Percentiles rank a stretch among this genome's conserved stretches.
Evolutionary conservation across 139 green algal genomes (phyloP).

Genomic region (Chlorella sp.): DNA sequence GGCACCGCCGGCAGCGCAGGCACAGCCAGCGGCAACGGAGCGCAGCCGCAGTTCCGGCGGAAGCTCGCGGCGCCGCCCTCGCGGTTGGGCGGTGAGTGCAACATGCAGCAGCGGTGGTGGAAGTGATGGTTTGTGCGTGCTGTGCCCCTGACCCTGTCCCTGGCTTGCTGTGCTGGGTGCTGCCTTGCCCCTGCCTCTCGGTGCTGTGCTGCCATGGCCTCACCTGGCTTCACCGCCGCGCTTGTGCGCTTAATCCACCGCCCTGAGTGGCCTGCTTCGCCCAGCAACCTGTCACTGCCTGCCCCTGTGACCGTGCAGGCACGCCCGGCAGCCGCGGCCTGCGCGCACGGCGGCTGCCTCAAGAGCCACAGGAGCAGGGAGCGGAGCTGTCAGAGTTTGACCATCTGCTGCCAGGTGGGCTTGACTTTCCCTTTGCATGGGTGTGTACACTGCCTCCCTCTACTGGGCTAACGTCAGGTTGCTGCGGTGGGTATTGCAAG

Average conservation of each 20-base stretch:
- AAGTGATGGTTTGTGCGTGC: too few relatives aligned
- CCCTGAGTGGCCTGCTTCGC: background rate
- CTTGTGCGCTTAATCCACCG: background rate
- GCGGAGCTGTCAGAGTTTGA: slow-evolving; percentile 31
- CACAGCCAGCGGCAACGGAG: background rate
- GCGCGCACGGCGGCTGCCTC: slow-evolving; percentile 19
- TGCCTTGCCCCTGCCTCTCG: too few relatives aligned
- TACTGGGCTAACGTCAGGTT: background rate
- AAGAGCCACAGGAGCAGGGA: background rate
- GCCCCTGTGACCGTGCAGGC: background rate
- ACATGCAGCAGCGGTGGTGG: too few relatives aligned
- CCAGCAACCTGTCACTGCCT: background rate
- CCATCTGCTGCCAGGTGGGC: slow-evolving; percentile 23
- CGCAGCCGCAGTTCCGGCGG: slow-evolving; percentile 21
- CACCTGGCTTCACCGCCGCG: background rate
- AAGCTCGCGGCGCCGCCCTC: slow-evolving; percentile 23
- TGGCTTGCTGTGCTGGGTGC: too few relatives aligned
- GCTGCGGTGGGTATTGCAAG: background rate
- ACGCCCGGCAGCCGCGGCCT: slow-evolving; percentile 33
- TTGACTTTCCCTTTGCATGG: background rate
- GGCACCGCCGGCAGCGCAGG: background rate
- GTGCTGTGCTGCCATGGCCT: too few relatives aligned
- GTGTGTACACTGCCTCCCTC: background rate
- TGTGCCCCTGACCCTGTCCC: too few relatives aligned
- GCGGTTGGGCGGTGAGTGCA: slow-evolving; percentile 25